These are phyloP conservation scores for Phanerodontia chrysosporium DNA, from an alignment of 768 basidiomycete species.

Conservation along the genomic window DNA sequence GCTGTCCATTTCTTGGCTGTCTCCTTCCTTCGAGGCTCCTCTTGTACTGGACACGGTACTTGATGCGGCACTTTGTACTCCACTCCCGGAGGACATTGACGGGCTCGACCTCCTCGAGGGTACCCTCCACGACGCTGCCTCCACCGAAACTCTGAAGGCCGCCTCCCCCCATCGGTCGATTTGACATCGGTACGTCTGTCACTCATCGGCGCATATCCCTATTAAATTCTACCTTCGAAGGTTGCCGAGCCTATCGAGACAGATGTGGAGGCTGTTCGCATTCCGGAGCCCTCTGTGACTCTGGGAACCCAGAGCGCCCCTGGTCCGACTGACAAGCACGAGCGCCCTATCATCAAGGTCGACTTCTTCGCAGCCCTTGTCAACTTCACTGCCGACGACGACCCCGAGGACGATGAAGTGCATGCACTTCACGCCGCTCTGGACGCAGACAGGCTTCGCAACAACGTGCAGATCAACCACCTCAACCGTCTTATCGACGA, in stretches of 20 bases:
- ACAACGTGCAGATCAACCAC: background rate
- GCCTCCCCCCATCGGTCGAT: background rate
- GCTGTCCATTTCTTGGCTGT: too few species aligned
- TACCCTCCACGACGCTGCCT: background rate
- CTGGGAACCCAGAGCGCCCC: background rate
- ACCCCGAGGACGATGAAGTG: background rate
- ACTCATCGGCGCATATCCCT: background rate
- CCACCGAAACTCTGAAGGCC: background rate
- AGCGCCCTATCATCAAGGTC: background rate
- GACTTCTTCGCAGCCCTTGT: background rate
- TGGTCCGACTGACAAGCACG: background rate
- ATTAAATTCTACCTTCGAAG: background rate
- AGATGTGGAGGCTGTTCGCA: too few species aligned
- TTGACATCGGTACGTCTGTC: background rate
- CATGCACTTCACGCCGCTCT: background rate
- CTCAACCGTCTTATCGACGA: background rate
- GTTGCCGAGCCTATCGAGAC: background rate
- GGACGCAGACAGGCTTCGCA: background rate
- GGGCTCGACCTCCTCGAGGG: background rate
- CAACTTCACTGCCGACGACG: background rate
- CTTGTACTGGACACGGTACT: too few species aligned
- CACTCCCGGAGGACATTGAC: background rate
- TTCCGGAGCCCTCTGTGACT: background rate
- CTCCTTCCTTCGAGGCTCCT: too few species aligned
- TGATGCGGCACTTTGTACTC: background rate